Evolutionary conservation across 1,139 yeast genomes (phyloP).

Genomic region (Trichomonascaceae sp.): DNA sequence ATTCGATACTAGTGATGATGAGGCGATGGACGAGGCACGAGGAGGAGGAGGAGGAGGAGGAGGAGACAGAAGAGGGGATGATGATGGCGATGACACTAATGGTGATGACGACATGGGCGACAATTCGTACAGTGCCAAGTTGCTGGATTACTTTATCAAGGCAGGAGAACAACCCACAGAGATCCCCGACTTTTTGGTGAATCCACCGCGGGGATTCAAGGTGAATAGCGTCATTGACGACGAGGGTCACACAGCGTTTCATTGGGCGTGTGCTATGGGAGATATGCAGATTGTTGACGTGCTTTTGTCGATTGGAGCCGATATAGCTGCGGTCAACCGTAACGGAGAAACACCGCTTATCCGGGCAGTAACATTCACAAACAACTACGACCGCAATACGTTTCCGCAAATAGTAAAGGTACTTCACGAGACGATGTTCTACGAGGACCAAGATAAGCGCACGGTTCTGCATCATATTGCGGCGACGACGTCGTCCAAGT

Average conservation of each 20-base stretch:
- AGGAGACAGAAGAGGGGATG: slow-evolving; percentile 1
- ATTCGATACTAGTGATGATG: neutral
- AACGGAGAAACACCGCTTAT: slow-evolving; percentile 79
- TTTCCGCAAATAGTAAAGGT: slow-evolving; percentile 60
- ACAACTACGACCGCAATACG: slow-evolving; percentile 68
- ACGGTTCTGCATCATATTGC: slow-evolving; percentile 83
- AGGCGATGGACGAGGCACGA: neutral
- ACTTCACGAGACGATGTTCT: slow-evolving; percentile 50
- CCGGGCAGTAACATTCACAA: slow-evolving; percentile 72
- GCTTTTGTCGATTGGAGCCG: slow-evolving; percentile 59
- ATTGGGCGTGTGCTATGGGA: slow-evolving; percentile 96
- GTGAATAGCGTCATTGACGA: slow-evolving; percentile 83
- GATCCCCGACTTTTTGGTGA: slow-evolving; percentile 60
- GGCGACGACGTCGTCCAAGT: slow-evolving; percentile 38
- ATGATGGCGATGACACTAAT: slow-evolving; percentile 1
- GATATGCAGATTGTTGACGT: slow-evolving; percentile 58
- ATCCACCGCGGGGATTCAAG: slow-evolving; percentile 70
- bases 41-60: slow-evolving; percentile 1
- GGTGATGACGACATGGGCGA: slow-evolving; percentile 3
- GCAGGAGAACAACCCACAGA: slow-evolving; percentile 33
- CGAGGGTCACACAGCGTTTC: slow-evolving; percentile 91
- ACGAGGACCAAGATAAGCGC: slow-evolving; percentile 46
- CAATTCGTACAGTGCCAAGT: slow-evolving; percentile 26
- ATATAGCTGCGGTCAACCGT: slow-evolving; percentile 58
- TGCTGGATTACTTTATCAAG: slow-evolving; percentile 41